These are phyloP conservation scores for Vachellia pachyceras DNA, from an alignment of 306 rosid species.

Conservation along the genomic window DNA sequence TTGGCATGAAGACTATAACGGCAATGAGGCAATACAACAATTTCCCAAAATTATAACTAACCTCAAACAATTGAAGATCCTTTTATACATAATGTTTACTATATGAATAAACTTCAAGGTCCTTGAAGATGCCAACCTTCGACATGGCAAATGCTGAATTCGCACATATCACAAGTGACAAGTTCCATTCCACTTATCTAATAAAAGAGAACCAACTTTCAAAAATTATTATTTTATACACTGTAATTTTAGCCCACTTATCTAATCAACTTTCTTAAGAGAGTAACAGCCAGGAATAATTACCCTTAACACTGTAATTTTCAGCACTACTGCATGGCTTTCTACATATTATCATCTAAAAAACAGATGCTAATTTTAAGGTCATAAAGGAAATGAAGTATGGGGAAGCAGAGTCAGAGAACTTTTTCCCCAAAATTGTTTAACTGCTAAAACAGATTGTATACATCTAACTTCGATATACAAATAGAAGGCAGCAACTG, in stretches of 20 bases:
- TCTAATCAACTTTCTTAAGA: conserved; percentile 3
- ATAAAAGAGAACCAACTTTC: too few relatives aligned
- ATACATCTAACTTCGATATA: neutral
- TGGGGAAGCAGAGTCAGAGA: neutral
- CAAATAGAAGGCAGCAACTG: conserved; percentile 28
- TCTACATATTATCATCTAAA: neutral
- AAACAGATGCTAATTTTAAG: neutral
- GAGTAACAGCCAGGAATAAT: conserved; percentile 9
- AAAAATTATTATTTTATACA: too few relatives aligned
- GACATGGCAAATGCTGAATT: neutral
- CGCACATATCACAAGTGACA: neutral
- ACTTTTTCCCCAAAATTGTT: conserved; percentile 7
- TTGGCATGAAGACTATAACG: conserved; percentile 13
- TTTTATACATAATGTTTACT: conserved; percentile 31
- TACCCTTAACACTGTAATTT: neutral
- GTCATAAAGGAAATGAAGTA: neutral
- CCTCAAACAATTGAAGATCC: conserved; percentile 29
- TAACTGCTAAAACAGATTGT: neutral
- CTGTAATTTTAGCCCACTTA: too few relatives aligned
- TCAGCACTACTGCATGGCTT: neutral
- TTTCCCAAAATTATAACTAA: conserved; percentile 36
- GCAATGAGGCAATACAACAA: conserved; percentile 27
- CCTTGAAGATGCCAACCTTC: conserved; percentile 1
- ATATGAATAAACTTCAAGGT: conserved; percentile 21
- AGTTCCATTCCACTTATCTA: neutral